Percentiles rank a stretch among this genome's conserved stretches.
phyloP scores from a whole-genome alignment of 1,284 basidiomycete genomes.

The Apiotrichum sp. region DNA sequence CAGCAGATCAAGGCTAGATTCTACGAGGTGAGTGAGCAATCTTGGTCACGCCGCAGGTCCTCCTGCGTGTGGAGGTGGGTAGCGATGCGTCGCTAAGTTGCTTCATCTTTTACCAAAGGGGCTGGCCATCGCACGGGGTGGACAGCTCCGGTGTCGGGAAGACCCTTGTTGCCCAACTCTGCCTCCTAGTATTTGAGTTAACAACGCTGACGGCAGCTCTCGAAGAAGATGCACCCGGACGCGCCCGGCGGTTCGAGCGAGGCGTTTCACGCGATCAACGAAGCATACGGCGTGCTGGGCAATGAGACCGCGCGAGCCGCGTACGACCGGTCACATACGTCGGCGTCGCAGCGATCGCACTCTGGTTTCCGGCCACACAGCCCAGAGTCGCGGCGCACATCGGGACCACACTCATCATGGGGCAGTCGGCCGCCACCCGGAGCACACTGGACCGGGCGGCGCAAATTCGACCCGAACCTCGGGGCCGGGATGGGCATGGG shows the following conservation, averaged over 20 bases:
- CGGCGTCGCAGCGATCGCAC: not conserved
- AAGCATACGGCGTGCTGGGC: constrained; percentile 44
- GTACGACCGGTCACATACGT: constrained; percentile 3
- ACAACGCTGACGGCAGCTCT: constrained; percentile 36
- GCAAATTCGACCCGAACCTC: constrained; percentile 4
- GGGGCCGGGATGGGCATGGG: constrained; percentile 16
- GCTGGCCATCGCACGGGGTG: too few species aligned
- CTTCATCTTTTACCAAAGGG: too few species aligned
- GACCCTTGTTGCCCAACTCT: too few species aligned
- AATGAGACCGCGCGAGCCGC: constrained; percentile 36
- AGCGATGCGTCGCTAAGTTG: too few species aligned
- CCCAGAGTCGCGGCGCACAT: constrained; percentile 8
- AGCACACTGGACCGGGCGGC: constrained; percentile 5
- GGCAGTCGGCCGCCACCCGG: constrained; percentile 6
- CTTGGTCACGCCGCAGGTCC: too few species aligned
- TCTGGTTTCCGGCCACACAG: constrained; percentile 8
- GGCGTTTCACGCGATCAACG: constrained; percentile 43
- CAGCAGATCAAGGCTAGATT: constrained; percentile 48
- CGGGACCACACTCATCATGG: constrained; percentile 12
- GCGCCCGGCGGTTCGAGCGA: constrained; percentile 34
- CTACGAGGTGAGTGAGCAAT: constrained; percentile 49
- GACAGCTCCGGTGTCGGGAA: too few species aligned
- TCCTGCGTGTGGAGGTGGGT: too few species aligned
- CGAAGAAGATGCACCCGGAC: constrained; percentile 49
- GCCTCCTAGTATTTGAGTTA: not conserved